phyloP scores from a whole-genome alignment of 1,284 basidiomycete genomes.

The Marasmius fiardii region DNA sequence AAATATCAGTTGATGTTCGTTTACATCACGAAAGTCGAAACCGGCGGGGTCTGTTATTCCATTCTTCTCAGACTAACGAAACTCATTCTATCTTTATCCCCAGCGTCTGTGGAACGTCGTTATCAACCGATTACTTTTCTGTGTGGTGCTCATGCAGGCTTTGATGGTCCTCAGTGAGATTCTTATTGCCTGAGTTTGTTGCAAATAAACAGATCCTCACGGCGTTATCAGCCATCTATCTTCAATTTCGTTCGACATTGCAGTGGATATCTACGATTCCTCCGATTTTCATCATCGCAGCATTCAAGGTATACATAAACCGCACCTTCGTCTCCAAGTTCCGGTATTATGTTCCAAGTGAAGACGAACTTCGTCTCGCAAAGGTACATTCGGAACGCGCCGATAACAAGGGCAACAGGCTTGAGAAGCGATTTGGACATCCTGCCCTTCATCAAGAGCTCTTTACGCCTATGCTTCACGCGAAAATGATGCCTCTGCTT shows the following conservation, averaged over 20 bases:
- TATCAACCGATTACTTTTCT: conserved; percentile 79
- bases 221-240: conserved; percentile 66
- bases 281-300: conserved; percentile 71
- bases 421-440: conserved; percentile 85
- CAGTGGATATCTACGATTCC: conserved; percentile 74
- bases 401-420: conserved; percentile 65
- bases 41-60: conserved; percentile 68
- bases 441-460: conserved; percentile 77
- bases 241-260: conserved; percentile 72
- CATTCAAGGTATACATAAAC: conserved; percentile 82
- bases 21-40: conserved; percentile 83
- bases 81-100: conserved; percentile 2
- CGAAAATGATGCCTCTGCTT: conserved; percentile 77
- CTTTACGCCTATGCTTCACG: conserved; percentile 87
- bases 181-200: background rate
- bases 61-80: background rate
- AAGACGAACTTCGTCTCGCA: conserved; percentile 66
- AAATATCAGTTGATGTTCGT: conserved; percentile 96
- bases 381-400: conserved; percentile 69
- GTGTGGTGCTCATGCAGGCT: conserved; percentile 78
- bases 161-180: conserved; percentile 83
- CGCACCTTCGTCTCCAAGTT: conserved; percentile 69
- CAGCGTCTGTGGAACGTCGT: conserved; percentile 92
- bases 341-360: conserved; percentile 74
- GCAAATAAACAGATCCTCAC: conserved; percentile 4